Base-by-base conservation (phyloP, 768 basidiomycete genomes). In the Tylopilus vinaceipallidus region DNA sequence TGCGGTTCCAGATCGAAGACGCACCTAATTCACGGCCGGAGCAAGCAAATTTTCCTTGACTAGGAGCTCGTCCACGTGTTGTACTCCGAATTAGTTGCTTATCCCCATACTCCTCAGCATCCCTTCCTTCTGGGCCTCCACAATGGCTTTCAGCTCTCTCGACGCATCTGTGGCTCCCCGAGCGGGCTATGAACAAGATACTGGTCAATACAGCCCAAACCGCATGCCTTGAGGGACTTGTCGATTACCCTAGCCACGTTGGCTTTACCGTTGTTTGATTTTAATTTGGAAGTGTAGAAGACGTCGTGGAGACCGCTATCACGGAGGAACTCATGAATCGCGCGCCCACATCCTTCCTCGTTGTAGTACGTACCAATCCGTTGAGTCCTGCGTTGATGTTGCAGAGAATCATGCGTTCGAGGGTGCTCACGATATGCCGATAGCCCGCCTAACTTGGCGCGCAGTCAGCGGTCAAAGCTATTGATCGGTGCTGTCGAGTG, bases 201-300 rank as follows among this genome's bases (percentile, higher is more conserved):
- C 22, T 36, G 5, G 39, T 40, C 44, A 13, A 49, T 38, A 42
- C 47, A 20, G 5, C n/a, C 33, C 49, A 50, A 26, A 14, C 26
- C 47, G 62, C 75, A 81, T 45, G 64, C 67, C 22, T 77, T 62
- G 17, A 88, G 62, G 3, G 82, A 84, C 37, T 69, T 71, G 53
- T 77, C 60, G 52, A 88, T 81, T 30, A 75, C 67, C 45, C 75
- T 71, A 49, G 66, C 72, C 20, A 76, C 74, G 60, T 82, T 81
- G 22, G 76, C 75, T 34, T 69, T 40, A 8, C 51, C 51, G 9
- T 42, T 61, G 65, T 88, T 88, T 43, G 65, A 53, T 67, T 75
- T 83, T 42, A 86, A 73, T 67, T 89, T 87, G 17, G 84, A 86
- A 26, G 83, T 86, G 65, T 80, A 85, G 72, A 81, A 86, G 57